A percentile compares a stretch with the other conserved stretches of the same genome.
Conservation (phyloP, 306 rosid species). For the Begonia loranthoides region DNA sequence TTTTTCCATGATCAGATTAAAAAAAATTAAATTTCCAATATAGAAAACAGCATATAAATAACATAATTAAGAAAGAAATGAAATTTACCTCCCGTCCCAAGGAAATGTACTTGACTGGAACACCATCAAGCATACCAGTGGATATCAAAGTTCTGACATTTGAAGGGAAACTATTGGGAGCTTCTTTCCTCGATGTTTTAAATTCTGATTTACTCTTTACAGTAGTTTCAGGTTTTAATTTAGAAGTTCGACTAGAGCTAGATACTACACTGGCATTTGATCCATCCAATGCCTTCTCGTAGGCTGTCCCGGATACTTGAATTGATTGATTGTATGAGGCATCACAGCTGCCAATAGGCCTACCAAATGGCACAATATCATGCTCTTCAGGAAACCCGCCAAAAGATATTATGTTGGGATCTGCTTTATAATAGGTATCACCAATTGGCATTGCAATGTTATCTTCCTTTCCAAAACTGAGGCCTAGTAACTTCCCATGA, state of each 20-base stretch:
- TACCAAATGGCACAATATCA: conserved; percentile 36
- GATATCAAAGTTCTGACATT: conserved; percentile 75
- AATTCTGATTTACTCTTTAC: conserved; percentile 42
- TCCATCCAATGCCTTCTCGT: conserved; percentile 29
- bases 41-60: no score
- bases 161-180: conserved; percentile 81
- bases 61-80: conserved; percentile 5
- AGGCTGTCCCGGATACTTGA: conserved; percentile 29
- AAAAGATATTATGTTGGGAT: conserved; percentile 38
- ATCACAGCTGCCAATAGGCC: conserved; percentile 35
- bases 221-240: conserved; percentile 31
- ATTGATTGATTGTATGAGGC: conserved; percentile 42
- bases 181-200: conserved; percentile 50
- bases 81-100: conserved; percentile 54
- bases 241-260: conserved; percentile 17
- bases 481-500: conserved; percentile 25
- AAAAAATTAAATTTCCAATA: no score
- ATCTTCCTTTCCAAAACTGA: conserved; percentile 29
- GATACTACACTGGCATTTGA: conserved; percentile 30
- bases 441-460: conserved; percentile 25
- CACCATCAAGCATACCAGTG: conserved; percentile 79
- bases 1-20: conserved; percentile 15
- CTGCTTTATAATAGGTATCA: conserved; percentile 38
- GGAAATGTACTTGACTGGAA: conserved; percentile 76
- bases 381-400: conserved; percentile 54